A percentile compares a stretch with the other conserved stretches of the same genome.
phyloP scores from a whole-genome alignment of 2,329 filamentous ascomycete genomes.

The Didymellaceae sp. region DNA sequence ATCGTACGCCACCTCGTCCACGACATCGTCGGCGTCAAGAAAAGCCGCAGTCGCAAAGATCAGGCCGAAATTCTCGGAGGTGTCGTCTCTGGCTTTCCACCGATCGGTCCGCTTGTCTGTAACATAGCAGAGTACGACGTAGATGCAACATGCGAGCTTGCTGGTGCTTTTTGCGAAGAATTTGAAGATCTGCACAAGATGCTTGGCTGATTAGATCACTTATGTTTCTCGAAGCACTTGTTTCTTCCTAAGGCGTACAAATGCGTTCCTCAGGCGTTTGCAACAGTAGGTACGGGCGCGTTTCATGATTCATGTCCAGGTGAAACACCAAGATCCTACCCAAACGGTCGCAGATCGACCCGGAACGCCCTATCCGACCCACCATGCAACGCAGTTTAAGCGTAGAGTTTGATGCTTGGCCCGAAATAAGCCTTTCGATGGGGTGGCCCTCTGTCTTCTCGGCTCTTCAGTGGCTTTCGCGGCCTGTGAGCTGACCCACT shows the following conservation, averaged over 20 bases:
- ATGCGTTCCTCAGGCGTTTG: conserved; percentile 15
- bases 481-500: neutral
- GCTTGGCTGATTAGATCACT: conserved; percentile 2
- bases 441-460: neutral
- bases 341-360: conserved; percentile 13
- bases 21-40: neutral
- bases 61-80: no score
- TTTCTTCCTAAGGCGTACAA: conserved; percentile 5
- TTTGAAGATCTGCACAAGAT: no score
- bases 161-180: no score
- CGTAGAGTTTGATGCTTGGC: conserved; percentile 13
- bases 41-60: neutral
- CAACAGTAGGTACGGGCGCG: conserved; percentile 1
- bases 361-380: conserved; percentile 10
- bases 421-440: conserved; percentile 1
- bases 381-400: conserved; percentile 11
- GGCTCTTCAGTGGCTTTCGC: conserved; percentile 1
- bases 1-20: conserved; percentile 2
- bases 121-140: no score
- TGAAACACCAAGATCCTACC: conserved; percentile 21
- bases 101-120: no score
- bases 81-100: no score
- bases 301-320: conserved; percentile 12
- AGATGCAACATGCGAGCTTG: no score
- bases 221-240: conserved; percentile 15